A percentile compares a stretch with the other conserved stretches of the same genome.
Evolutionary conservation across 2,329 filamentous ascomycete genomes (phyloP).

Genomic region (Colletotrichum gloeosporioides): DNA sequence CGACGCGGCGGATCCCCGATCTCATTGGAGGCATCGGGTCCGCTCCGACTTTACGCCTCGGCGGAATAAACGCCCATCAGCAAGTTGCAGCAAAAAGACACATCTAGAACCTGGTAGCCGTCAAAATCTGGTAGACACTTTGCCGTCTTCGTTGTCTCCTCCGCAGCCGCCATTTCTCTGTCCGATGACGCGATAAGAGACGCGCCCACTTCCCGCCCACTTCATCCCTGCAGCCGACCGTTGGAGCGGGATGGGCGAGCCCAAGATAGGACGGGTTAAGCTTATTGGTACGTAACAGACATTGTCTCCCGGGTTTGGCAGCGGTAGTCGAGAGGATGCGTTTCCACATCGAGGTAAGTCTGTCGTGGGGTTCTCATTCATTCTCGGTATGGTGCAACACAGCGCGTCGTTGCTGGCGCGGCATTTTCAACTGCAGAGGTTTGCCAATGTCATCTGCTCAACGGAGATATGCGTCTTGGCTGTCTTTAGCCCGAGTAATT

Average conservation of each 20-base stretch:
- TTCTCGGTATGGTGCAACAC: not conserved
- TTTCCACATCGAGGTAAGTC: not conserved
- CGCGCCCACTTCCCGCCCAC: not conserved
- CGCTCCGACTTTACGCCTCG: not conserved
- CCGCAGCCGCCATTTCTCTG: not conserved
- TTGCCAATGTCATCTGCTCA: not conserved
- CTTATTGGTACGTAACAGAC: not conserved
- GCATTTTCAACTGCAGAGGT: accelerated
- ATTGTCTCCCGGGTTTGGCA: not conserved
- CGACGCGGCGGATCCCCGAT: not conserved
- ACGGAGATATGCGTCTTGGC: not conserved
- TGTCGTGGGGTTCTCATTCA: not conserved
- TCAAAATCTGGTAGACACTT: not conserved
- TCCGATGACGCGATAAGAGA: not conserved
- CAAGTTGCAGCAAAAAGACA: not conserved
- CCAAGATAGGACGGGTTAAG: not conserved
- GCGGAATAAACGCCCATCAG: not conserved
- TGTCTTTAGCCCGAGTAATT: not conserved
- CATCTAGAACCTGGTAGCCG: accelerated
- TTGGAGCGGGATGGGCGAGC: not conserved
- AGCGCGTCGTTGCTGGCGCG: not conserved
- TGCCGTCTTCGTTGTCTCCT: not conserved
- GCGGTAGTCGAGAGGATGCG: accelerated
- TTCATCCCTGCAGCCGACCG: not conserved
- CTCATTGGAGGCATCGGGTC: not conserved